phyloP scores from a whole-genome alignment of 495 filamentous ascomycete species.

The Physcia stellaris region DNA sequence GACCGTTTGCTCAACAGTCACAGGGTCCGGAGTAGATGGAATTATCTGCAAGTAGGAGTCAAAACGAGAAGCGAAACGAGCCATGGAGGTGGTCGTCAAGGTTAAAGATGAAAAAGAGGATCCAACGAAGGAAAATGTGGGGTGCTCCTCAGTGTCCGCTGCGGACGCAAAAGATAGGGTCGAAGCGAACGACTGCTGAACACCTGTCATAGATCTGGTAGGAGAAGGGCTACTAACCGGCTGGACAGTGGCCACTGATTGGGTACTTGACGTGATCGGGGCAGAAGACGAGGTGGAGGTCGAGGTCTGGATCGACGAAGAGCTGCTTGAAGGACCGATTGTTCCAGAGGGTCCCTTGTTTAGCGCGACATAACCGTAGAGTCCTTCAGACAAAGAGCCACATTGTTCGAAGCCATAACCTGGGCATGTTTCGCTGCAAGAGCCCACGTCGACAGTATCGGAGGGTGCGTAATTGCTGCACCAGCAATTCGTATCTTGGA shows the following conservation, averaged over 20 bases:
- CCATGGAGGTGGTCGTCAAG: slow-evolving; percentile 6
- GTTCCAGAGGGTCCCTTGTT: slow-evolving; percentile 35
- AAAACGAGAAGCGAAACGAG: slow-evolving; percentile 1
- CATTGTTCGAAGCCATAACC: slow-evolving; percentile 54
- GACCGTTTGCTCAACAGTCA: slow-evolving; percentile 17
- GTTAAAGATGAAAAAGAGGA: slow-evolving; percentile 11
- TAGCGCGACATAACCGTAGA: slow-evolving; percentile 49
- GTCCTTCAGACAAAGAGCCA: slow-evolving; percentile 35
- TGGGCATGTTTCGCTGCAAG: slow-evolving; percentile 47
- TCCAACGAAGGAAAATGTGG: neutral
- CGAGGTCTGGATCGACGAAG: slow-evolving; percentile 3
- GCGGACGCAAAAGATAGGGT: slow-evolving; percentile 13
- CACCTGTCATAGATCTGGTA: slow-evolving; percentile 9
- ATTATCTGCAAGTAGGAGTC: slow-evolving; percentile 11
- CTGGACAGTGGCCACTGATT: slow-evolving; percentile 7
- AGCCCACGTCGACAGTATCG: slow-evolving; percentile 22
- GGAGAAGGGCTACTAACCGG: slow-evolving; percentile 15
- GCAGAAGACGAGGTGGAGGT: too few species aligned
- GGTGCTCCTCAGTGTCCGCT: slow-evolving; percentile 11
- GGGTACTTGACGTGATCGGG: slow-evolving; percentile 1
- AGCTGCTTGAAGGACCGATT: slow-evolving; percentile 9
- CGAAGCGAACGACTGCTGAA: slow-evolving; percentile 12
- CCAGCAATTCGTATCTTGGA: slow-evolving; percentile 57
- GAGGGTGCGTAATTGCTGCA: slow-evolving; percentile 57
- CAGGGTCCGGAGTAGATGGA: slow-evolving; percentile 9